Evolutionary conservation across 495 filamentous ascomycete genomes (phyloP).

Genomic region (Pyrenula massariospora): DNA sequence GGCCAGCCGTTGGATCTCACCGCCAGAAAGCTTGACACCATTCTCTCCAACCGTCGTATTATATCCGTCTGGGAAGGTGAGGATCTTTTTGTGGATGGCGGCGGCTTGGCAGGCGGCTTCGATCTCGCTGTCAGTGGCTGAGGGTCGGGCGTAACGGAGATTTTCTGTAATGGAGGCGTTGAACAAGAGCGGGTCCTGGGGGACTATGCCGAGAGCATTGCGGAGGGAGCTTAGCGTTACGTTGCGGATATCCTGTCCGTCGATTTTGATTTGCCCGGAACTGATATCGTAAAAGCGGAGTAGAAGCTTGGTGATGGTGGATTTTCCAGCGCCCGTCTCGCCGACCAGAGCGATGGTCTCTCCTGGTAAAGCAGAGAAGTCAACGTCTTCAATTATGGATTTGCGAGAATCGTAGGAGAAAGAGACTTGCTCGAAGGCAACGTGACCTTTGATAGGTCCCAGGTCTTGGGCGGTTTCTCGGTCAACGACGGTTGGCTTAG

Average conservation of each 20-base stretch:
- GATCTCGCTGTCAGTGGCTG: conserved; percentile 51
- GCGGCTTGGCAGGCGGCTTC: conserved; percentile 60
- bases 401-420: conserved; percentile 65
- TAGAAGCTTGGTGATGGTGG: conserved; percentile 62
- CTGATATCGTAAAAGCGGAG: conserved; percentile 60
- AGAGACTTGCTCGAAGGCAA: conserved; percentile 51
- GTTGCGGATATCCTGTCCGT: conserved; percentile 60
- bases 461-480: conserved; percentile 43
- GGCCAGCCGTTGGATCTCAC: conserved; percentile 64
- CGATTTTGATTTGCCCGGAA: conserved; percentile 53
- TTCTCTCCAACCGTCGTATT: conserved; percentile 48
- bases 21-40: conserved; percentile 60
- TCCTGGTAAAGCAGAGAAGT: conserved; percentile 43
- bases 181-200: conserved; percentile 55
- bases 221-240: conserved; percentile 56
- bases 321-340: conserved; percentile 64
- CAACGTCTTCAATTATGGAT: conserved; percentile 51
- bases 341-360: conserved; percentile 68
- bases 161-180: conserved; percentile 67
- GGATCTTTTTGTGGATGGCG: conserved; percentile 56
- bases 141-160: conserved; percentile 52
- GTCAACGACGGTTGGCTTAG: conserved; percentile 49
- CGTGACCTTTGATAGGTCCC: conserved; percentile 39
- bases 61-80: conserved; percentile 53
- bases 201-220: conserved; percentile 59